phyloP scores from a whole-genome alignment of 169 alveolate genomes.

The Eimeria brunetti region DNA sequence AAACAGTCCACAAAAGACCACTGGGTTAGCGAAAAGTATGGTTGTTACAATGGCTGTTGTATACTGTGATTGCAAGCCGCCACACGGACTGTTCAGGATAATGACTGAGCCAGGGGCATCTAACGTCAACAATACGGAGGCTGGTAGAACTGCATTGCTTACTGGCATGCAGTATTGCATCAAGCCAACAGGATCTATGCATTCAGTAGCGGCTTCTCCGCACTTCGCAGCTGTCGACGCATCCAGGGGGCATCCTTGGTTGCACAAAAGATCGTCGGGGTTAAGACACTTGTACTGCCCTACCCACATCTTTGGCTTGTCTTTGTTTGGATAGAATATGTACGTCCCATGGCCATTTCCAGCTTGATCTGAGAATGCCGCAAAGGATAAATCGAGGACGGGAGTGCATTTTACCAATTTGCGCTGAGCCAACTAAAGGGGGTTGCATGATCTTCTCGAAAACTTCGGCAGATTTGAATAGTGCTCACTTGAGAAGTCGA shows the following conservation, averaged over 20 bases:
- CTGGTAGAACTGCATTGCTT: neutral
- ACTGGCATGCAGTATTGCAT: conserved; percentile 70
- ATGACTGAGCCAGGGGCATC: neutral
- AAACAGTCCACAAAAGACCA: neutral
- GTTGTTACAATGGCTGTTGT: neutral
- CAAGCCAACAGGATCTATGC: conserved; percentile 34
- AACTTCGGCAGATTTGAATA: neutral
- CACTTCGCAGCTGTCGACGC: conserved; percentile 30
- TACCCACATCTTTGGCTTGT: conserved; percentile 87
- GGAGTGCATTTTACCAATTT: neutral
- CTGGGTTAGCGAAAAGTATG: neutral
- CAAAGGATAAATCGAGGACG: neutral
- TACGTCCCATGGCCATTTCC: conserved; percentile 82
- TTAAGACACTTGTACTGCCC: conserved; percentile 85
- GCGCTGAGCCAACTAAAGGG: neutral
- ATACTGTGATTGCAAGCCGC: neutral
- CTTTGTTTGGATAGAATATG: conserved; percentile 84
- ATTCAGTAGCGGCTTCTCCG: conserved; percentile 42
- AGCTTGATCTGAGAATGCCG: conserved; percentile 13
- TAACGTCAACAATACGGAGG: neutral
- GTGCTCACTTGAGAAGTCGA: conserved; percentile 81
- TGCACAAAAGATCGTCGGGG: conserved; percentile 84
- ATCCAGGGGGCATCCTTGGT: conserved; percentile 59
- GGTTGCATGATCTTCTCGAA: neutral
- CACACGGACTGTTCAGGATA: neutral